Conservation (phyloP, 2,329 filamentous ascomycete species). For the Lecanicillium sp. region DNA sequence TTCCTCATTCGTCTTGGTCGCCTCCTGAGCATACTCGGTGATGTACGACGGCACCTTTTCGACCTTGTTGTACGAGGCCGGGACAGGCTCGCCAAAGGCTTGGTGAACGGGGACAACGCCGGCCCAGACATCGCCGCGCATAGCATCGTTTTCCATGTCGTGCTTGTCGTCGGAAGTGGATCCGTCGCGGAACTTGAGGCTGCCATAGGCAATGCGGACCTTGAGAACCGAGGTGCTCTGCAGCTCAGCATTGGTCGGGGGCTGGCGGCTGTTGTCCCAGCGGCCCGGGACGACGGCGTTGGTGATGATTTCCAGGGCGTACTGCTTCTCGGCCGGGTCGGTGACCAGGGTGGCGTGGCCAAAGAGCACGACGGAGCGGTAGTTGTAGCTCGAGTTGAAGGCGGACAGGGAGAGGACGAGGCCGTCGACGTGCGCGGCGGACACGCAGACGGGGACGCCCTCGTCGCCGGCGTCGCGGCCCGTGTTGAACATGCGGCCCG, state of each 20-base stretch:
- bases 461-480: constrained; percentile 25
- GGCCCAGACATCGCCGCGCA: constrained; percentile 42
- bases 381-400: constrained; percentile 79
- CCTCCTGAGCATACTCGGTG: constrained; percentile 14
- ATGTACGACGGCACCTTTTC: constrained; percentile 55
- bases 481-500: constrained; percentile 66
- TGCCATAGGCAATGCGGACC: constrained; percentile 61
- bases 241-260: constrained; percentile 67
- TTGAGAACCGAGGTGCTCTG: constrained; percentile 65
- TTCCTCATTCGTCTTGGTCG: constrained; percentile 2
- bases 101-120: constrained; percentile 57
- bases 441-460: constrained; percentile 64
- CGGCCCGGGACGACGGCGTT: constrained; percentile 62
- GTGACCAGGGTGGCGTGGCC: constrained; percentile 64
- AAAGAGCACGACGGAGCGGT: constrained; percentile 72
- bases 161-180: constrained; percentile 47
- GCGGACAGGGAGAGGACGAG: constrained; percentile 73
- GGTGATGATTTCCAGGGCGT: constrained; percentile 72
- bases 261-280: constrained; percentile 61
- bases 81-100: constrained; percentile 54
- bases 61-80: constrained; percentile 51
- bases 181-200: constrained; percentile 66
- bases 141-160: constrained; percentile 36
- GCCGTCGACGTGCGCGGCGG: constrained; percentile 70
- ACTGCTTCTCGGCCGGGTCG: constrained; percentile 62